Evolutionary conservation across 345 rosid species (phyloP).

Genomic region (Brassica nigra): DNA sequence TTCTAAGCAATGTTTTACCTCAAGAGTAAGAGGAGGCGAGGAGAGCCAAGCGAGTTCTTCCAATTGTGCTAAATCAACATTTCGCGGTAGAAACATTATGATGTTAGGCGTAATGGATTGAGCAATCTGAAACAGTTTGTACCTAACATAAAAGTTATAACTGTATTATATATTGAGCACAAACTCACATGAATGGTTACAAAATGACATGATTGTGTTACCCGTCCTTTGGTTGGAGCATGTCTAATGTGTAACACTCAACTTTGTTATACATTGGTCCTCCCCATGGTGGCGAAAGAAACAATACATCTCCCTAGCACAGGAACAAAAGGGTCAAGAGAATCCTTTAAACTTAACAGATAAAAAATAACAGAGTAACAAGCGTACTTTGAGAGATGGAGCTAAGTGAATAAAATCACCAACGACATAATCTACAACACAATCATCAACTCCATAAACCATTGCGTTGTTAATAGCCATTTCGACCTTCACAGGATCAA

Average conservation of each 20-base stretch:
- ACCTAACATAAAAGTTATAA: constrained; percentile 19
- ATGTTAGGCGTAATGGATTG: constrained; percentile 32
- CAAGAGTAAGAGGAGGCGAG: constrained; percentile 38
- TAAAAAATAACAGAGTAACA: background rate
- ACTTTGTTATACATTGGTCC: constrained; percentile 49
- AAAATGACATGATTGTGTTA: background rate
- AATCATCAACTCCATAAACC: background rate
- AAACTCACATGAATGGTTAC: constrained; percentile 25
- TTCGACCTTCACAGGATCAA: background rate
- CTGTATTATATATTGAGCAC: background rate
- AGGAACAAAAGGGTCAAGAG: background rate
- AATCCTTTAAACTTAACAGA: background rate
- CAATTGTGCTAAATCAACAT: constrained; percentile 32
- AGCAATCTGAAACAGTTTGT: constrained; percentile 31
- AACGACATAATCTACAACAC: background rate
- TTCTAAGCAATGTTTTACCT: constrained; percentile 7
- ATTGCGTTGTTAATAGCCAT: background rate
- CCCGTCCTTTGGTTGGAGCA: constrained; percentile 52
- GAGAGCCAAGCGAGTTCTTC: constrained; percentile 43
- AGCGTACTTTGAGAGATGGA: background rate
- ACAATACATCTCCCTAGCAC: constrained; percentile 49
- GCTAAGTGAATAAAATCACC: background rate
- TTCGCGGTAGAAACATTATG: constrained; percentile 35
- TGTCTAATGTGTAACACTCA: constrained; percentile 43
- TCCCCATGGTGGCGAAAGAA: constrained; percentile 60